Conservation (phyloP, 2,329 filamentous ascomycete genomes). For the Paecilomyces sp. region DNA sequence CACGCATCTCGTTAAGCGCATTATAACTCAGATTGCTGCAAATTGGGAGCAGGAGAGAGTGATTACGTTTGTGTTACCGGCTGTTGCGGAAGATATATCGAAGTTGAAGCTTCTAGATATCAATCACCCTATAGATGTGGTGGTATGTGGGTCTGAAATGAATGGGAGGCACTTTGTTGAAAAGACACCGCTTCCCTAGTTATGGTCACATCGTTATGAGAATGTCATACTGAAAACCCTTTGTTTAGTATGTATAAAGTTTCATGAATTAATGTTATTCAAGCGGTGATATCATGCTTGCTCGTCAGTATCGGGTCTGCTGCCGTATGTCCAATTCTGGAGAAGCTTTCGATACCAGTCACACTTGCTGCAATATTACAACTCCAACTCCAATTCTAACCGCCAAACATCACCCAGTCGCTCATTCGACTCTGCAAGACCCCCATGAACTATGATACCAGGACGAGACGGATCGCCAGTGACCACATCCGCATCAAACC, state of each 20-base stretch:
- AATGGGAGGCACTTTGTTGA: not conserved
- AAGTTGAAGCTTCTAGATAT: not conserved
- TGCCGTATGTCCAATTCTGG: too few relatives aligned
- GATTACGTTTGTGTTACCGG: not conserved
- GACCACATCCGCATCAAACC: constrained; percentile 47
- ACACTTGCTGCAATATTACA: constrained; percentile 7
- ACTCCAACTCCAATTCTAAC: constrained; percentile 28
- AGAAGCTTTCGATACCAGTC: too few relatives aligned
- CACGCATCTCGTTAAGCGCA: constrained; percentile 14
- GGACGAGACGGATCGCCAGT: constrained; percentile 5
- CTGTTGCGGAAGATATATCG: not conserved
- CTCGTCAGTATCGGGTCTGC: too few relatives aligned
- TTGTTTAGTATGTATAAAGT: too few relatives aligned
- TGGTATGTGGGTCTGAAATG: not conserved
- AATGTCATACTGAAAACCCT: too few relatives aligned
- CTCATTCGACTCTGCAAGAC: constrained; percentile 46
- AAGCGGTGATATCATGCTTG: too few relatives aligned
- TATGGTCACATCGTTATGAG: too few relatives aligned
- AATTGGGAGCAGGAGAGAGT: constrained; percentile 2
- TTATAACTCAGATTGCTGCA: constrained; percentile 8
- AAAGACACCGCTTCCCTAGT: not conserved
- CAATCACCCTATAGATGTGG: not conserved
- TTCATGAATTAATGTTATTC: too few relatives aligned
- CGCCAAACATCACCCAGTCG: constrained; percentile 46
- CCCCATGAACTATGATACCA: constrained; percentile 43